Evolutionary conservation across 2,329 filamentous ascomycete species (phyloP).

Genomic region (Fusarium nisikadoi): DNA sequence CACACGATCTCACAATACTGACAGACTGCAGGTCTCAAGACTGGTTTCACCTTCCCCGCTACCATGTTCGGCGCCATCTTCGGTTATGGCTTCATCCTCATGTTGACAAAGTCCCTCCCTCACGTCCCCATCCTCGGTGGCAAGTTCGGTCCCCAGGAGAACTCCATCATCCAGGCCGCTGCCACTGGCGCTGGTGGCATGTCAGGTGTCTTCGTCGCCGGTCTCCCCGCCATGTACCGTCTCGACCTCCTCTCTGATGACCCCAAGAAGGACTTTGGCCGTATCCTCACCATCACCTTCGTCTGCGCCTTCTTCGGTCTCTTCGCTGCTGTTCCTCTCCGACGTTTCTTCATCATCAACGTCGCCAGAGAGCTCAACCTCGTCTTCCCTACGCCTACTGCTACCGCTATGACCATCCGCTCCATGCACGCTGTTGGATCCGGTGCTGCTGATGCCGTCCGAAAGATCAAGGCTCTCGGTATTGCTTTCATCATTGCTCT

Average conservation of each 20-base stretch:
- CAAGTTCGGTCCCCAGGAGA: conserved; percentile 69
- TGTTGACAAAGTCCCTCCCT: conserved; percentile 60
- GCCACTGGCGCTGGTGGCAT: conserved; percentile 70
- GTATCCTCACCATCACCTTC: conserved; percentile 69
- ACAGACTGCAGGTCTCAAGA: conserved; percentile 56
- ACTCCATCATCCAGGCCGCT: conserved; percentile 69
- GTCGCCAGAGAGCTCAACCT: conserved; percentile 69
- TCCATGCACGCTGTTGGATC: conserved; percentile 68
- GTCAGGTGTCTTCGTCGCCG: conserved; percentile 67
- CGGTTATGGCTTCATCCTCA: conserved; percentile 67
- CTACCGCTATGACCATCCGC: conserved; percentile 70
- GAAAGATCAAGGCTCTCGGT: conserved; percentile 66
- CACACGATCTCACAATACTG: neutral
- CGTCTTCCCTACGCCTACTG: conserved; percentile 68
- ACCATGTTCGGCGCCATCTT: conserved; percentile 66
- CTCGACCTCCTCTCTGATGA: conserved; percentile 60
- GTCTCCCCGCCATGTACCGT: conserved; percentile 69
- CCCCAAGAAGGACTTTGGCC: conserved; percentile 65
- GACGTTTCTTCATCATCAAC: conserved; percentile 76
- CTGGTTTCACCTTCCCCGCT: conserved; percentile 61
- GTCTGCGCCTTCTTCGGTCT: conserved; percentile 73
- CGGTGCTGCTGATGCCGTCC: conserved; percentile 62
- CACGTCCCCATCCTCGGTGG: conserved; percentile 64
- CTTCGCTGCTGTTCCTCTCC: conserved; percentile 70
- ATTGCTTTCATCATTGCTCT: conserved; percentile 62